These are phyloP conservation scores for Somion occarium DNA, from an alignment of 1,284 basidiomycete species.

Conservation along the genomic window DNA sequence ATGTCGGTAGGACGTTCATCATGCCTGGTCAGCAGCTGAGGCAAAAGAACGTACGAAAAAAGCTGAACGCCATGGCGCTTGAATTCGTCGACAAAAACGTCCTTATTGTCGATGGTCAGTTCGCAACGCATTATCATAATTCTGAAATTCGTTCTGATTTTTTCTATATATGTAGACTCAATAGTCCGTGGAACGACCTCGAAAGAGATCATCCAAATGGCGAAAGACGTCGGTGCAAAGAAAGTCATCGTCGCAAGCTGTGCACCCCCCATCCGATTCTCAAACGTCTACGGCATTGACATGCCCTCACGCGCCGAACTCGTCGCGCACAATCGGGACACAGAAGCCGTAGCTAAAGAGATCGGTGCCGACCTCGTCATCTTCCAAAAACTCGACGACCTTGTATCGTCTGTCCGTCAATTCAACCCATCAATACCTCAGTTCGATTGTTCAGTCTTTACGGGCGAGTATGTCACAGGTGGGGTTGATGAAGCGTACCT, in stretches of 20 bases:
- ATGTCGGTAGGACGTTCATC: conserved; percentile 98
- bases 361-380: conserved; percentile 98
- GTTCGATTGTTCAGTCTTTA: conserved; percentile 98
- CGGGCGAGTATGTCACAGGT: conserved; percentile 95
- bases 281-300: conserved; percentile 99
- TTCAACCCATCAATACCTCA: conserved; percentile 77
- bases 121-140: not conserved
- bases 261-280: conserved; percentile 92
- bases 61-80: conserved; percentile 99
- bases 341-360: conserved; percentile 71
- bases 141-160: not conserved
- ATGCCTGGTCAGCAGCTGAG: conserved; percentile 98
- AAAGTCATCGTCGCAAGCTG: conserved; percentile 97
- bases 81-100: conserved; percentile 95
- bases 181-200: conserved; percentile 99
- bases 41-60: conserved; percentile 92
- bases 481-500: conserved; percentile 91
- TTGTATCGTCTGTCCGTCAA: conserved; percentile 83
- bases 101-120: conserved; percentile 88
- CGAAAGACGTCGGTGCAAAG: conserved; percentile 97
- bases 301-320: conserved; percentile 96
- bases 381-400: conserved; percentile 93
- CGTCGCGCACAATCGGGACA: conserved; percentile 83
- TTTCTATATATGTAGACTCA: conserved; percentile 58
- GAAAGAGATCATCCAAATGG: conserved; percentile 99